phyloP scores from a whole-genome alignment of 2,329 filamentous ascomycete genomes.

The Xylariaceae sp. region DNA sequence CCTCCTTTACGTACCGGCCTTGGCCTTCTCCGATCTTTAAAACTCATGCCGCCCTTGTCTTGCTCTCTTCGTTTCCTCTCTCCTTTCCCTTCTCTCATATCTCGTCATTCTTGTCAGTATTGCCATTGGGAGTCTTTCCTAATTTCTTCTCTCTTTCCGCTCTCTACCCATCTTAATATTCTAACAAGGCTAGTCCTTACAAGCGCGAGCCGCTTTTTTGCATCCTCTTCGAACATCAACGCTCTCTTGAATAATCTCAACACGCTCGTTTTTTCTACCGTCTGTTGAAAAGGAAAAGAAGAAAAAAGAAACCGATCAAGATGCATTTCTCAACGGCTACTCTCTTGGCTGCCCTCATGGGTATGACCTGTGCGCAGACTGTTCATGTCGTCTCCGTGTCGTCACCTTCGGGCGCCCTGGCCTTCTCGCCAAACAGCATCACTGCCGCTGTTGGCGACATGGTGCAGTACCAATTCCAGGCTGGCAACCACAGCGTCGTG shows the following conservation, averaged over 20 bases:
- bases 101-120: slow-evolving; percentile 21
- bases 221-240: slow-evolving; percentile 8
- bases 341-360: slow-evolving; percentile 42
- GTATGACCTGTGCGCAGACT: slow-evolving; percentile 36
- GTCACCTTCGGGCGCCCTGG: slow-evolving; percentile 49
- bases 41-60: slow-evolving; percentile 37
- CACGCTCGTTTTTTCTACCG: slow-evolving; percentile 17
- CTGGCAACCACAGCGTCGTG: slow-evolving; percentile 72
- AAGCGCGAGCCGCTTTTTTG: slow-evolving; percentile 45
- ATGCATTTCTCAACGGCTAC: slow-evolving; percentile 51
- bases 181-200: slow-evolving; percentile 48
- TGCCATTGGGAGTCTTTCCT: slow-evolving; percentile 18
- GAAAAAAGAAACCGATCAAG: slow-evolving; percentile 31
- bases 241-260: slow-evolving; percentile 29
- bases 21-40: slow-evolving; percentile 34
- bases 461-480: slow-evolving; percentile 64
- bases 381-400: slow-evolving; percentile 66
- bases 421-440: slow-evolving; percentile 64
- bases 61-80: slow-evolving; percentile 23
- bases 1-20: slow-evolving; percentile 31
- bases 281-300: no score
- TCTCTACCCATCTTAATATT: slow-evolving; percentile 13
- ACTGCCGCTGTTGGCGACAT: slow-evolving; percentile 58
- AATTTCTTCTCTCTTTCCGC: slow-evolving; percentile 9
- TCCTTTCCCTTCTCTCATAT: slow-evolving; percentile 26